phyloP scores from a whole-genome alignment of 2,329 filamentous ascomycete species.

The Clarireedia monteithiana region DNA sequence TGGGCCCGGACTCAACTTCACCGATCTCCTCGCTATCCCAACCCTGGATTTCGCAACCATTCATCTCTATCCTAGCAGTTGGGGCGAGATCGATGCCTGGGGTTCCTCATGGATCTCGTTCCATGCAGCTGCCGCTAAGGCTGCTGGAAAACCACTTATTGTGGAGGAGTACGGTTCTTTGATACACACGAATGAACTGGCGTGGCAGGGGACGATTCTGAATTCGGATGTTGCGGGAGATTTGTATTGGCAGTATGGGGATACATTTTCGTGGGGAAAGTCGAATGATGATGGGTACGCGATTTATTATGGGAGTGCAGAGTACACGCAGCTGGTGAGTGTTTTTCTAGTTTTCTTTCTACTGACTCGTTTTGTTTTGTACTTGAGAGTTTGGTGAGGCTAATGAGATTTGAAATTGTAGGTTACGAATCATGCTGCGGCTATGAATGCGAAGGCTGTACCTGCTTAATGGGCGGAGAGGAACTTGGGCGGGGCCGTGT shows the following conservation, averaged over 20 bases:
- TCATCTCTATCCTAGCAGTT: conserved; percentile 42
- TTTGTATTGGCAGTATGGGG: conserved; percentile 29
- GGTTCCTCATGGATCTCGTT: conserved; percentile 40
- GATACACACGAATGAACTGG: conserved; percentile 14
- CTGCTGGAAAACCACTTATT: conserved; percentile 34
- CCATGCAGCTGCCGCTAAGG: conserved; percentile 34
- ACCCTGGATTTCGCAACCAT: conserved; percentile 44
- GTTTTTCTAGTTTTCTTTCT: too few relatives aligned
- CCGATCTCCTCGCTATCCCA: conserved; percentile 36
- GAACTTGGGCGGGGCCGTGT: neutral
- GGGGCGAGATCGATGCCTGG: conserved; percentile 33
- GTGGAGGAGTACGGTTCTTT: conserved; percentile 34
- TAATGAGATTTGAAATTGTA: neutral
- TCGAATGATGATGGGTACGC: conserved; percentile 24
- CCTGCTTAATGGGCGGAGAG: neutral
- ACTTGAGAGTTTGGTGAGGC: too few relatives aligned
- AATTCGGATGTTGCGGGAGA: conserved; percentile 21
- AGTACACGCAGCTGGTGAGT: conserved; percentile 22
- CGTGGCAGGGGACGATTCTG: conserved; percentile 22
- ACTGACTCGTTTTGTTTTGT: too few relatives aligned
- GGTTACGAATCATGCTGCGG: conserved; percentile 20
- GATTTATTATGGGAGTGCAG: conserved; percentile 23
- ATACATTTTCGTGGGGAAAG: conserved; percentile 19
- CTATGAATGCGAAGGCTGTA: conserved; percentile 17
- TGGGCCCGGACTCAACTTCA: conserved; percentile 39